Evolutionary conservation across 2,329 filamentous ascomycete genomes (phyloP).

Genomic region (Aspergillus sp.): DNA sequence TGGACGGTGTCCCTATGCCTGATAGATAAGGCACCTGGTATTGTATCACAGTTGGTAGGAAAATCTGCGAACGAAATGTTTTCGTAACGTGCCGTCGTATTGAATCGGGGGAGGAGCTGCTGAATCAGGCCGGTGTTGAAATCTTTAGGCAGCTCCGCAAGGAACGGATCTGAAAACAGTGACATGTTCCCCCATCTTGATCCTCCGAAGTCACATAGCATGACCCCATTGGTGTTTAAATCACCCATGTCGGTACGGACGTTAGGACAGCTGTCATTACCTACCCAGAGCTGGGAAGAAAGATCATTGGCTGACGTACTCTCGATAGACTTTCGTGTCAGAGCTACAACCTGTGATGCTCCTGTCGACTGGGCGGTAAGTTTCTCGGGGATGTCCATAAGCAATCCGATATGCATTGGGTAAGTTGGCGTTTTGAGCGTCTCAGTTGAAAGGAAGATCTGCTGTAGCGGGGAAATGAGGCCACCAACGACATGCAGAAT

Average conservation of each 20-base stretch:
- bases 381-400: constrained; percentile 4
- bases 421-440: neutral
- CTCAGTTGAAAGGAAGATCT: constrained; percentile 15
- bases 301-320: constrained; percentile 3
- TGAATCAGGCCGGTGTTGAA: constrained; percentile 27
- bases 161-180: constrained; percentile 21
- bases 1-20: constrained; percentile 11
- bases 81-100: constrained; percentile 22
- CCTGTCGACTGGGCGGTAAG: too few relatives aligned
- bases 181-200: constrained; percentile 8
- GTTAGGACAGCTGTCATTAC: neutral
- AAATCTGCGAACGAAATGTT: constrained; percentile 17
- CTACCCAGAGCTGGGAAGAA: constrained; percentile 11
- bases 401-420: neutral
- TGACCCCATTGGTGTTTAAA: neutral
- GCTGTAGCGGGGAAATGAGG: constrained; percentile 24
- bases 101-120: constrained; percentile 31
- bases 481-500: constrained; percentile 19
- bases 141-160: constrained; percentile 20
- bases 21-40: constrained; percentile 18
- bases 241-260: neutral
- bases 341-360: constrained; percentile 7
- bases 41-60: constrained; percentile 20
- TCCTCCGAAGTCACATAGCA: neutral
- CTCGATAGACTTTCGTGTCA: constrained; percentile 9